phyloP scores from a whole-genome alignment of 768 basidiomycete species.

The Xanthoconium stramineum region DNA sequence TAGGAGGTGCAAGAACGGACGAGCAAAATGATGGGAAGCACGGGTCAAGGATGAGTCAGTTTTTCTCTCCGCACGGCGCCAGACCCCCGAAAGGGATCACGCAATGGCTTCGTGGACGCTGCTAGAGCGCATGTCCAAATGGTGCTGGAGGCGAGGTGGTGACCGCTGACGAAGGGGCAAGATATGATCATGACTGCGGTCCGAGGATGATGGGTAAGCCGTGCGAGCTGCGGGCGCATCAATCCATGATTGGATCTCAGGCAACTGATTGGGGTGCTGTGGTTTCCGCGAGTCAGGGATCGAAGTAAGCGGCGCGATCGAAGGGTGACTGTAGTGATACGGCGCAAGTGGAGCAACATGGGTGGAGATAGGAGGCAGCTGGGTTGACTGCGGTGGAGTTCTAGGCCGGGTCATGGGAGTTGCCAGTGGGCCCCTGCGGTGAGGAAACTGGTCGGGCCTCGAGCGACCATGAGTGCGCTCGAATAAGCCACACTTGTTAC shows the following conservation, averaged over 20 bases:
- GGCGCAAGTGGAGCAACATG: constrained; percentile 40
- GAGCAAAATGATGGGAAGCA: constrained; percentile 9
- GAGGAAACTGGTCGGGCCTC: constrained; percentile 77
- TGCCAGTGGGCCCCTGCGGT: constrained; percentile 70
- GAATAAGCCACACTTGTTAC: constrained; percentile 73
- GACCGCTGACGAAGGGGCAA: constrained; percentile 33
- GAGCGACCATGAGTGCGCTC: constrained; percentile 79
- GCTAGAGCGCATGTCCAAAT: constrained; percentile 31
- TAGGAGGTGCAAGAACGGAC: constrained; percentile 22
- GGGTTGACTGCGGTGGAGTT: constrained; percentile 45
- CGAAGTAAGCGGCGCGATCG: constrained; percentile 44
- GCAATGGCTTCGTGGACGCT: constrained; percentile 31
- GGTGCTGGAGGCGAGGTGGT: constrained; percentile 32
- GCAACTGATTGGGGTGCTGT: constrained; percentile 38
- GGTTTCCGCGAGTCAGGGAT: constrained; percentile 35
- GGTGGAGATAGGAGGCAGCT: constrained; percentile 45
- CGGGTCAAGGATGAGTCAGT: background rate
- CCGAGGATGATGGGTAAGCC: constrained; percentile 28
- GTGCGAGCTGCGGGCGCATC: constrained; percentile 31
- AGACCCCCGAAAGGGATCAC: constrained; percentile 18
- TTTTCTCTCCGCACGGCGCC: constrained; percentile 16
- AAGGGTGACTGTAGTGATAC: constrained; percentile 52
- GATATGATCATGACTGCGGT: constrained; percentile 30
- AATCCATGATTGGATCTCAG: constrained; percentile 49
- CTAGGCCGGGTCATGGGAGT: constrained; percentile 44